Percentiles rank a stretch among this genome's conserved stretches.
Conservation (phyloP, 169 alveolate genomes). For the Plasmodium vinckei region DNA sequence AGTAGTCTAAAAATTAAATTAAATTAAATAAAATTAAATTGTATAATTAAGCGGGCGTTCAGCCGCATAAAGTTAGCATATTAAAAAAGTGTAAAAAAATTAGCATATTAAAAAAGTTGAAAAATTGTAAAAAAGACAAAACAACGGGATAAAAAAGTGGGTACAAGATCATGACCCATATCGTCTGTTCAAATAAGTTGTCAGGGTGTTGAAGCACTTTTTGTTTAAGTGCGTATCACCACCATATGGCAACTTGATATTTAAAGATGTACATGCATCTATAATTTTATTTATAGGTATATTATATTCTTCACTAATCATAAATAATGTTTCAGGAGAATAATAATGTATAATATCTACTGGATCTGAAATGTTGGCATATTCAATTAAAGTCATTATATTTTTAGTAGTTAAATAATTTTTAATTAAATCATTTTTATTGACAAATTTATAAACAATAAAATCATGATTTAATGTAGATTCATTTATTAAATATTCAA, state of each 20-base stretch:
- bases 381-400: constrained; percentile 43
- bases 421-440: constrained; percentile 25
- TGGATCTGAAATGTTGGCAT: constrained; percentile 62
- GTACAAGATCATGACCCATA: no score
- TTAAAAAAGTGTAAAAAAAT: no score
- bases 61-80: no score
- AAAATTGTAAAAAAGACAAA: no score
- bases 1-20: no score
- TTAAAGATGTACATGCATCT: constrained; percentile 40
- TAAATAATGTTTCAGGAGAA: constrained; percentile 54
- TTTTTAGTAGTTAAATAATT: constrained; percentile 51
- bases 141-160: no score
- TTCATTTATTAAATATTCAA: background rate
- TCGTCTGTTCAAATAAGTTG: constrained; percentile 8
- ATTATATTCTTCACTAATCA: constrained; percentile 66
- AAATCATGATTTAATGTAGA: constrained; percentile 18
- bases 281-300: constrained; percentile 40
- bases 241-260: constrained; percentile 48
- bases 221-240: constrained; percentile 71
- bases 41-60: no score
- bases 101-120: no score
- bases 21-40: no score
- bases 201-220: constrained; percentile 32
- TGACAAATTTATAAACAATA: constrained; percentile 52
- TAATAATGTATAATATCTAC: constrained; percentile 65